Percentiles rank a stretch among this genome's conserved stretches.
These are phyloP conservation scores for Alternaria sp. DNA, from an alignment of 2,329 filamentous ascomycete genomes.

Conservation along the genomic window DNA sequence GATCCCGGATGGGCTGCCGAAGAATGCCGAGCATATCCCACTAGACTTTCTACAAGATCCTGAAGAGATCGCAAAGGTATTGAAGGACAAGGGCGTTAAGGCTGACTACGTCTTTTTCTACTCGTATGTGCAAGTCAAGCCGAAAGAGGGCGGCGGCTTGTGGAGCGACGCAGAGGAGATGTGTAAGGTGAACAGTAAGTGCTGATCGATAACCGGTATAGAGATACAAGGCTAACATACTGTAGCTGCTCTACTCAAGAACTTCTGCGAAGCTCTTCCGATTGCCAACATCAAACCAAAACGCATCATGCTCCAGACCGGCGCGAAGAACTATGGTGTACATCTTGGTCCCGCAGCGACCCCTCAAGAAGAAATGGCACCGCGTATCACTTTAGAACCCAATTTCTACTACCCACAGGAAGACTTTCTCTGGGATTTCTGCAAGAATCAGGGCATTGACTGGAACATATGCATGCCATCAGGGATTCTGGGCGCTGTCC, in stretches of 20 bases:
- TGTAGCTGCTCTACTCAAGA: slow-evolving; percentile 52
- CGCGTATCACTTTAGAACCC: slow-evolving; percentile 54
- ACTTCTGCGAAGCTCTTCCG: slow-evolving; percentile 58
- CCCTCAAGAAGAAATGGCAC: slow-evolving; percentile 58
- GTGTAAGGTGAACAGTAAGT: slow-evolving; percentile 55
- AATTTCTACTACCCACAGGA: slow-evolving; percentile 67
- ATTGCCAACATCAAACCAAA: slow-evolving; percentile 55
- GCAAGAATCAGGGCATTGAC: slow-evolving; percentile 44
- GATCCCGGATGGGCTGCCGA: slow-evolving; percentile 43
- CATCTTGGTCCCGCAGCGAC: slow-evolving; percentile 57
- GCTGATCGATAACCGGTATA: neutral
- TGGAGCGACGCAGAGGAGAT: slow-evolving; percentile 63
- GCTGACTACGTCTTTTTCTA: slow-evolving; percentile 63
- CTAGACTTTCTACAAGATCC: slow-evolving; percentile 52
- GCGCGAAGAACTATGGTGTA: slow-evolving; percentile 62
- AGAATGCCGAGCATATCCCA: slow-evolving; percentile 54
- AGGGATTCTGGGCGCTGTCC: slow-evolving; percentile 59
- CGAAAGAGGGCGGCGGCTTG: slow-evolving; percentile 54
- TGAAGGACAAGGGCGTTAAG: slow-evolving; percentile 47
- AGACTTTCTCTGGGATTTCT: slow-evolving; percentile 57
- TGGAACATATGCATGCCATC: slow-evolving; percentile 61
- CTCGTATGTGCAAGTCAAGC: slow-evolving; percentile 62
- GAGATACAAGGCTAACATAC: neutral
- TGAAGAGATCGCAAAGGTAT: slow-evolving; percentile 46
- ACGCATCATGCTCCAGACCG: slow-evolving; percentile 60